Conservation (phyloP, 2,329 filamentous ascomycete genomes). For the Knoxdaviesia proteae region DNA sequence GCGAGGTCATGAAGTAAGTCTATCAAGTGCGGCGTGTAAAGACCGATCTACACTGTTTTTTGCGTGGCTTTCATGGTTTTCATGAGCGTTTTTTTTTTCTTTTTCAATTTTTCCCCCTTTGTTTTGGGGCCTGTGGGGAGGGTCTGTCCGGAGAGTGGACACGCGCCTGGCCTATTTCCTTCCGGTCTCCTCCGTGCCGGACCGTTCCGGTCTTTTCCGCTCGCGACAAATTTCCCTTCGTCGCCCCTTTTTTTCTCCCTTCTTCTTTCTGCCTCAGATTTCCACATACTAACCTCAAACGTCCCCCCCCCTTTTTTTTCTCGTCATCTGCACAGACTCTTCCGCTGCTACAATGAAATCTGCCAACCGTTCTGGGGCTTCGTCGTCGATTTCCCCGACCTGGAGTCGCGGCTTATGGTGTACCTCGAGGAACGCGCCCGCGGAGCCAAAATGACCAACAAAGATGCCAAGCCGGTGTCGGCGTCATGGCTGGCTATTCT, state of each 20-base stretch:
- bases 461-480: slow-evolving; percentile 29
- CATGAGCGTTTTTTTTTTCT: too few species aligned
- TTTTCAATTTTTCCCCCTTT: too few species aligned
- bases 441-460: slow-evolving; percentile 24
- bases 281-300: slow-evolving; percentile 1
- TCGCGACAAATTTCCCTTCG: too few species aligned
- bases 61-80: neutral
- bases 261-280: neutral
- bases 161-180: too few species aligned
- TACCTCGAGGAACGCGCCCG: slow-evolving; percentile 43
- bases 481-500: slow-evolving; percentile 46
- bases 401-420: slow-evolving; percentile 42
- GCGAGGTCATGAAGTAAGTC: slow-evolving; percentile 46
- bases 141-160: too few species aligned
- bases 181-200: too few species aligned
- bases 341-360: slow-evolving; percentile 45
- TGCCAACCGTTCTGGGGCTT: slow-evolving; percentile 49
- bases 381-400: slow-evolving; percentile 43
- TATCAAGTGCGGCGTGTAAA: too few species aligned
- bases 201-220: too few species aligned
- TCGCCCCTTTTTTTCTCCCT: too few species aligned
- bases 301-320: neutral
- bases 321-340: slow-evolving; percentile 22
- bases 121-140: too few species aligned
- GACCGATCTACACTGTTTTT: neutral